These are phyloP conservation scores for Aspergillus transmontanensis DNA, from an alignment of 2,329 filamentous ascomycete genomes.

Conservation along the genomic window DNA sequence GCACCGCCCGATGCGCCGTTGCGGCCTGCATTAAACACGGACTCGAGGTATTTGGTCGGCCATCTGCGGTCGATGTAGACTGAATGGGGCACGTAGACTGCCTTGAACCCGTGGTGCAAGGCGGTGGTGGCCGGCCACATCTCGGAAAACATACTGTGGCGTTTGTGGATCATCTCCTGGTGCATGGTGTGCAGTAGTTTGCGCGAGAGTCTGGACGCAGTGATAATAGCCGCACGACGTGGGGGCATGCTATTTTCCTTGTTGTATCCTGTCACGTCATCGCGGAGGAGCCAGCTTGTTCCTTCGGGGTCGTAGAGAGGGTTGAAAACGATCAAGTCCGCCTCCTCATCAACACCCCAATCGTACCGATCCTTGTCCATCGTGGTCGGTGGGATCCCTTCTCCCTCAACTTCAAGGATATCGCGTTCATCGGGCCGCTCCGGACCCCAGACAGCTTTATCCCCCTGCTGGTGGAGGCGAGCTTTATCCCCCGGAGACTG, in stretches of 20 bases:
- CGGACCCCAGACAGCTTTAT: conserved; percentile 81
- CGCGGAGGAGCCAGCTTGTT: conserved; percentile 79
- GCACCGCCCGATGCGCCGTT: conserved; percentile 76
- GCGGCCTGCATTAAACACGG: conserved; percentile 76
- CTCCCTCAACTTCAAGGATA: conserved; percentile 72
- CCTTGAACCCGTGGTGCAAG: conserved; percentile 89
- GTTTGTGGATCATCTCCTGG: conserved; percentile 78
- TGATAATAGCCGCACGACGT: conserved; percentile 85
- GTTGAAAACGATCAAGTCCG: conserved; percentile 88
- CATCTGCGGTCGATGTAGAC: conserved; percentile 85
- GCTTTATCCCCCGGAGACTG: conserved; percentile 23
- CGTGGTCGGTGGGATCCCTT: conserved; percentile 69
- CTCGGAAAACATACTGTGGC: conserved; percentile 90
- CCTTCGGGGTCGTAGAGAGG: conserved; percentile 88
- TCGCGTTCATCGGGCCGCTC: conserved; percentile 69
- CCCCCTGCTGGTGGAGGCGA: conserved; percentile 43
- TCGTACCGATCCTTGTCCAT: conserved; percentile 78
- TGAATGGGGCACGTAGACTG: conserved; percentile 86
- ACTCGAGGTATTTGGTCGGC: conserved; percentile 76
- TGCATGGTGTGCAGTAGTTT: conserved; percentile 86
- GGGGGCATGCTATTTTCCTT: conserved; percentile 62
- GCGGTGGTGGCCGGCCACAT: conserved; percentile 93
- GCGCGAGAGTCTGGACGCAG: conserved; percentile 79
- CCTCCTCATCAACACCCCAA: conserved; percentile 89
- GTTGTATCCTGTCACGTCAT: conserved; percentile 86